phyloP scores from a whole-genome alignment of 495 filamentous ascomycete species.

The Penicillium riverlandense region DNA sequence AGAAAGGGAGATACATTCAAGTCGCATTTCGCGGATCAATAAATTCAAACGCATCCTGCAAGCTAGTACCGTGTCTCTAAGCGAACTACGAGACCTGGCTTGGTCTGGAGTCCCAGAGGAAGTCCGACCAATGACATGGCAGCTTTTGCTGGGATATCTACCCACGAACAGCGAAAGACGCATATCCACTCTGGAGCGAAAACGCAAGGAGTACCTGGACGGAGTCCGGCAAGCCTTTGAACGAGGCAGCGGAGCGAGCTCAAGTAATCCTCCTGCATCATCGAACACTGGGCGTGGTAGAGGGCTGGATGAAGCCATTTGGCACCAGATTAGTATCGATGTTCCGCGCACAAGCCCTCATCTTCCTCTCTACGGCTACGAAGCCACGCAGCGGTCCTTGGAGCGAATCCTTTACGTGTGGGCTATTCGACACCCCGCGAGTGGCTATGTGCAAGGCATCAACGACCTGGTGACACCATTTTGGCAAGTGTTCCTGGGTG shows the following conservation, averaged over 20 bases:
- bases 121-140: slow-evolving; percentile 97
- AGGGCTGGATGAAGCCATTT: slow-evolving; percentile 89
- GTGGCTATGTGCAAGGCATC: slow-evolving; percentile 96
- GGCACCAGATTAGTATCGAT: slow-evolving; percentile 99
- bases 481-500: slow-evolving; percentile 92
- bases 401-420: slow-evolving; percentile 95
- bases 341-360: slow-evolving; percentile 96
- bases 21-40: slow-evolving; percentile 89
- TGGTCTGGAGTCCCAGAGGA: slow-evolving; percentile 95
- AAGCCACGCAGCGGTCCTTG: slow-evolving; percentile 87
- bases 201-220: slow-evolving; percentile 94
- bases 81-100: slow-evolving; percentile 74
- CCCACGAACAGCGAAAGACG: slow-evolving; percentile 89
- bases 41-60: slow-evolving; percentile 97
- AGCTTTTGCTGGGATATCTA: slow-evolving; percentile 88
- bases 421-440: slow-evolving; percentile 95
- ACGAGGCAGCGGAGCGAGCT: slow-evolving; percentile 42
- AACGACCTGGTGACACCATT: slow-evolving; percentile 97
- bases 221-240: slow-evolving; percentile 94
- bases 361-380: slow-evolving; percentile 87
- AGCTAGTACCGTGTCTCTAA: slow-evolving; percentile 75
- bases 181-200: slow-evolving; percentile 84
- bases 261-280: slow-evolving; percentile 25
- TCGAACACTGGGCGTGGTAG: slow-evolving; percentile 45
- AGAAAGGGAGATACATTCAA: slow-evolving; percentile 78